phyloP scores from a whole-genome alignment of 139 green algal genomes.

The Pleodorina starrii region DNA sequence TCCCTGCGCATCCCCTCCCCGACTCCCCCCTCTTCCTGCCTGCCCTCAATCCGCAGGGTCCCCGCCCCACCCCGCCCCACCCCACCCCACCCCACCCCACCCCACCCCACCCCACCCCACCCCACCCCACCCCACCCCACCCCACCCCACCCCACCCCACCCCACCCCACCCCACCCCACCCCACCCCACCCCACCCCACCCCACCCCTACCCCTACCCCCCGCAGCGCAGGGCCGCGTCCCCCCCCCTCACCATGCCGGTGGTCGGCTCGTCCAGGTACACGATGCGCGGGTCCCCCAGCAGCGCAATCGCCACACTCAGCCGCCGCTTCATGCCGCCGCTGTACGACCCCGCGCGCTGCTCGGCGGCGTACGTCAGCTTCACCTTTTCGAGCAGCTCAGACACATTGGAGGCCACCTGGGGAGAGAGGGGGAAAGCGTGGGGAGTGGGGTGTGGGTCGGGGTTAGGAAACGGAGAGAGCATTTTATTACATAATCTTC shows the following conservation, averaged over 20 bases:
- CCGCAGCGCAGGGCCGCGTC: background rate
- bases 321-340: slow-evolving; percentile 89
- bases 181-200: background rate
- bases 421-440: background rate
- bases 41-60: too few species aligned
- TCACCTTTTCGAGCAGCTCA: slow-evolving; percentile 74
- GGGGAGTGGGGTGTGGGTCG: background rate
- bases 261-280: slow-evolving; percentile 96
- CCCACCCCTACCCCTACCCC: background rate
- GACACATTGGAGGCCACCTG: slow-evolving; percentile 57
- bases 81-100: too few species aligned
- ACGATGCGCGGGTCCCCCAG: slow-evolving; percentile 93
- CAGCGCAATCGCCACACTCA: slow-evolving; percentile 91
- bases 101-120: too few species aligned
- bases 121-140: background rate
- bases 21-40: too few species aligned
- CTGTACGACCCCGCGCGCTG: slow-evolving; percentile 76
- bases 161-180: background rate
- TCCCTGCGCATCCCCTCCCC: too few species aligned
- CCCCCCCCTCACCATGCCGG: slow-evolving; percentile 70
- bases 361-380: slow-evolving; percentile 72
- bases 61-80: too few species aligned
- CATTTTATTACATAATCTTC: too few species aligned
- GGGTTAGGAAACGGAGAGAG: background rate
- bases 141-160: background rate